Percentiles rank a stretch among this genome's conserved stretches.
phyloP scores from a whole-genome alignment of 108 stramenopile genomes.

The Fragilaria radians region DNA sequence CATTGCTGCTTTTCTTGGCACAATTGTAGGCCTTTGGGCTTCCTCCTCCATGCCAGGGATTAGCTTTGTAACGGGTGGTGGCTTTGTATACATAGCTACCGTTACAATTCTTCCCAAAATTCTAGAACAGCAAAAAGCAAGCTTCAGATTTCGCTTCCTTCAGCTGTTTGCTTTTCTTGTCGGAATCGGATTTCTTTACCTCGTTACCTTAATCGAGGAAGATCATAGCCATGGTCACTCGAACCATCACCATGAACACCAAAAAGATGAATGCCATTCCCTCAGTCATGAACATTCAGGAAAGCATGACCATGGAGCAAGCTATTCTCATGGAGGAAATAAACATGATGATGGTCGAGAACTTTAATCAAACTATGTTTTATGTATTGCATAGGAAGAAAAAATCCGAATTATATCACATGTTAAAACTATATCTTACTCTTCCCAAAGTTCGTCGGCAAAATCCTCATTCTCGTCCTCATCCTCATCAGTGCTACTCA shows the following conservation, averaged over 20 bases:
- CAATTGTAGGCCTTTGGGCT: conserved; percentile 54
- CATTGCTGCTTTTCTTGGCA: conserved; percentile 75
- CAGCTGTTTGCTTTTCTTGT: conserved; percentile 47
- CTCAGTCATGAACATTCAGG: conserved; percentile 13
- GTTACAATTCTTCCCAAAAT: conserved; percentile 71
- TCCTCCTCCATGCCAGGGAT: conserved; percentile 41
- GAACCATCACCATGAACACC: conserved; percentile 18
- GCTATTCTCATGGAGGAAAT: not conserved
- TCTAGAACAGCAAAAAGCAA: conserved; percentile 32
- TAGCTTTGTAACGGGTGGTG: conserved; percentile 75
- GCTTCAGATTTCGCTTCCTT: conserved; percentile 33
- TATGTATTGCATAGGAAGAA: not conserved
- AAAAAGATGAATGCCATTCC: conserved; percentile 19
- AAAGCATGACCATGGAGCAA: conserved; percentile 2
- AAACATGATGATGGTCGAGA: not conserved
- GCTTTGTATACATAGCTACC: conserved; percentile 83
- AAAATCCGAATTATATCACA: not conserved
- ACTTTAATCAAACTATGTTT: not conserved
- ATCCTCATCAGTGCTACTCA: too few species aligned
- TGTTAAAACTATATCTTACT: conserved; percentile 31
- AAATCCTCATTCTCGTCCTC: conserved; percentile 52
- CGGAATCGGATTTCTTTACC: conserved; percentile 75
- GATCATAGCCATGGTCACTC: conserved; percentile 13
- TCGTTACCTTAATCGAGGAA: conserved; percentile 54
- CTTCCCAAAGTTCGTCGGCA: conserved; percentile 48